Percentiles rank a stretch among this genome's conserved stretches.
Evolutionary conservation across 1,284 basidiomycete genomes (phyloP).

Genomic region (Pisolithus thermaeus): DNA sequence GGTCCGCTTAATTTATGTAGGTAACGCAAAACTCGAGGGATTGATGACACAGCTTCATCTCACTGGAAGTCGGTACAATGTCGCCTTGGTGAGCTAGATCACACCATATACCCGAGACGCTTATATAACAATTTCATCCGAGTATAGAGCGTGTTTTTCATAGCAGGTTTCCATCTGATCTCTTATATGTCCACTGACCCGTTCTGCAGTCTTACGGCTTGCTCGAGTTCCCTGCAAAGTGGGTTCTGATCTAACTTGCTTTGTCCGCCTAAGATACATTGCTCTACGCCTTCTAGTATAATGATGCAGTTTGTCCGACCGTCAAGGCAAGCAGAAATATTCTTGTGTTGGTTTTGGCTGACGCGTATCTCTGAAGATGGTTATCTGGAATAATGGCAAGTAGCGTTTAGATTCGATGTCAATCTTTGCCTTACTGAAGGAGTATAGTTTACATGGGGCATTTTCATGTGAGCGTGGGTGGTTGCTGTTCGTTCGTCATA

Average conservation of each 20-base stretch:
- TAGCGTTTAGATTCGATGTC: slow-evolving; percentile 1
- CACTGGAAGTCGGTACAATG: too few relatives aligned
- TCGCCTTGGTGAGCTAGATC: background rate
- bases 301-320: slow-evolving; percentile 43
- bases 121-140: background rate
- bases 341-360: background rate
- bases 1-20: too few relatives aligned
- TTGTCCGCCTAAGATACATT: background rate
- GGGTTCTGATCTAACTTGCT: background rate
- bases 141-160: slow-evolving; percentile 59
- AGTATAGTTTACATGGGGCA: slow-evolving; percentile 38
- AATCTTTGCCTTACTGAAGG: background rate
- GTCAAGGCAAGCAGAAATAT: slow-evolving; percentile 29
- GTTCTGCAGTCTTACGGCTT: slow-evolving; percentile 9
- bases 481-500: background rate
- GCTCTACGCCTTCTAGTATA: slow-evolving; percentile 25
- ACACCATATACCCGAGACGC: background rate
- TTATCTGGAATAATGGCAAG: slow-evolving; percentile 41
- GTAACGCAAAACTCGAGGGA: too few relatives aligned
- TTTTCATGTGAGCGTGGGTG: slow-evolving; percentile 35
- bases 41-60: too few relatives aligned
- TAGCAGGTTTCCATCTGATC: slow-evolving; percentile 34
- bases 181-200: background rate
- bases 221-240: slow-evolving; percentile 25
- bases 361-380: slow-evolving; percentile 29